These are phyloP conservation scores for Penicillium lividum DNA, from an alignment of 495 filamentous ascomycete species.

Conservation along the genomic window DNA sequence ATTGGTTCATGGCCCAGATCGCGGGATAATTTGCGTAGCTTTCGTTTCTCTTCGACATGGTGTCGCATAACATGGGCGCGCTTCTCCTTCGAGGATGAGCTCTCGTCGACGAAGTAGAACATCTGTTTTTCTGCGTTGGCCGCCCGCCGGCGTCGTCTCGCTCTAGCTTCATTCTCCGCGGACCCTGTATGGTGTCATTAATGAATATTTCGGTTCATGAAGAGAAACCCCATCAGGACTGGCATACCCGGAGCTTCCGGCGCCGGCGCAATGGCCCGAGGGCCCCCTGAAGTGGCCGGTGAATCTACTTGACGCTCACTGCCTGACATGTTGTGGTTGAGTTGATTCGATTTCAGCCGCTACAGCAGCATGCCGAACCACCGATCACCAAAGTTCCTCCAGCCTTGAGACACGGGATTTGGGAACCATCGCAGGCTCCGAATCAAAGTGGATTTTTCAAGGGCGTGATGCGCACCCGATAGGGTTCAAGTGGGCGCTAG, in stretches of 20 bases:
- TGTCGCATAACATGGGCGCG: constrained; percentile 54
- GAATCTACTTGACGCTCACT: constrained; percentile 20
- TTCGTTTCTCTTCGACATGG: constrained; percentile 48
- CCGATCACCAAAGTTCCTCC: constrained; percentile 30
- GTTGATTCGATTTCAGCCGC: constrained; percentile 19
- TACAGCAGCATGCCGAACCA: constrained; percentile 30
- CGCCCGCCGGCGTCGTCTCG: constrained; percentile 30
- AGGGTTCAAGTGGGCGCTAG: constrained; percentile 9
- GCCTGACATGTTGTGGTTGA: constrained; percentile 31
- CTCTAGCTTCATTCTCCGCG: constrained; percentile 22
- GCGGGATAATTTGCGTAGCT: constrained; percentile 34
- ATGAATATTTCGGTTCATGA: constrained; percentile 5
- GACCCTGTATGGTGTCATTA: constrained; percentile 15
- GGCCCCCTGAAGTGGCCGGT: constrained; percentile 1
- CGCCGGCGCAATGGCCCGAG: constrained; percentile 4
- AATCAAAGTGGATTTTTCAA: constrained; percentile 6
- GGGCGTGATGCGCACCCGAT: constrained; percentile 5
- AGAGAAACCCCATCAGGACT: not conserved
- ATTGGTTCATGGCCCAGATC: constrained; percentile 4
- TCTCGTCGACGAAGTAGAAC: constrained; percentile 49
- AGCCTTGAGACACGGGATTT: constrained; percentile 20
- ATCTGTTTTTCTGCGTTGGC: constrained; percentile 29
- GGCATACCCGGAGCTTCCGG: constrained; percentile 23
- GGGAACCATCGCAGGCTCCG: constrained; percentile 28
- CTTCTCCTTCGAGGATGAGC: constrained; percentile 47